These are phyloP conservation scores for Sextonia rubra DNA, from an alignment of 164 flowering plant species.

Conservation along the genomic window DNA sequence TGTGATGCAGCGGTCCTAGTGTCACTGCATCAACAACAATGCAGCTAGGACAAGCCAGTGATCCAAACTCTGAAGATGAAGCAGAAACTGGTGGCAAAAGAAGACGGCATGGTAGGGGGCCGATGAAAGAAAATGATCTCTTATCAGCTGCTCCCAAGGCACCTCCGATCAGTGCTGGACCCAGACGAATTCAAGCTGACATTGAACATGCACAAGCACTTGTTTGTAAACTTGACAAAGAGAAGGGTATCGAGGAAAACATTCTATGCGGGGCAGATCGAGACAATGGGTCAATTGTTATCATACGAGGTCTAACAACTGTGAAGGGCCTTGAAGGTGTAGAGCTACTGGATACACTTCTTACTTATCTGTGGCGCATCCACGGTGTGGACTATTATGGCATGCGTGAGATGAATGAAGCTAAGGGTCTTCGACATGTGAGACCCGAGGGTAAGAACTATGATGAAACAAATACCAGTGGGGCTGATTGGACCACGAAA, in stretches of 20 bases:
- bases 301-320: slow-evolving; percentile 73
- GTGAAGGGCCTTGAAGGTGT: slow-evolving; percentile 94
- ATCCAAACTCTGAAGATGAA: slow-evolving; percentile 85
- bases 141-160: slow-evolving; percentile 80
- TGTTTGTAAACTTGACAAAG: slow-evolving; percentile 79
- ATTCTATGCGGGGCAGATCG: slow-evolving; percentile 51
- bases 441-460: slow-evolving; percentile 67
- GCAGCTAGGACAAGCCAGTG: slow-evolving; percentile 67
- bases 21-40: slow-evolving; percentile 41
- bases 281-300: slow-evolving; percentile 81
- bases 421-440: slow-evolving; percentile 89
- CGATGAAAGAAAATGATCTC: slow-evolving; percentile 63
- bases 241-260: slow-evolving; percentile 84
- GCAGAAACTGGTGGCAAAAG: slow-evolving; percentile 63
- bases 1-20: slow-evolving; percentile 71
- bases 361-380: slow-evolving; percentile 93
- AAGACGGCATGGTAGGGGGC: slow-evolving; percentile 63
- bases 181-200: slow-evolving; percentile 68
- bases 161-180: slow-evolving; percentile 72
- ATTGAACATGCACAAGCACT: slow-evolving; percentile 79
- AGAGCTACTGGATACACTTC: slow-evolving; percentile 82
- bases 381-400: slow-evolving; percentile 98
- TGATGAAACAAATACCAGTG: slow-evolving; percentile 41
- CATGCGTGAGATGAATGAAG: slow-evolving; percentile 69
- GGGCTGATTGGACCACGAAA: slow-evolving; percentile 83